phyloP scores from a whole-genome alignment of 2,329 filamentous ascomycete species.

The Colletotrichum noveboracense region DNA sequence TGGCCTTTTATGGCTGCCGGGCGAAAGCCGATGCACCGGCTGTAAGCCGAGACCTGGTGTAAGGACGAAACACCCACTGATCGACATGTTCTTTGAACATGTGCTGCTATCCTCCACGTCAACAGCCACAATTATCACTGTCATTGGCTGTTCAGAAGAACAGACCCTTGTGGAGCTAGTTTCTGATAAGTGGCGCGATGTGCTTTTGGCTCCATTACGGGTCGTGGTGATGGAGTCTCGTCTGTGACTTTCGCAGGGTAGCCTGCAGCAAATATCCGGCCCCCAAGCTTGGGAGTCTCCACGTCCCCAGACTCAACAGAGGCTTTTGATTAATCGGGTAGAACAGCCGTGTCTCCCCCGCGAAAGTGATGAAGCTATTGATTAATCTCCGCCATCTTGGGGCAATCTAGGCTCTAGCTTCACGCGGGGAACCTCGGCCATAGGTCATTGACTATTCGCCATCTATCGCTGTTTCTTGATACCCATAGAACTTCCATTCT shows the following conservation, averaged over 20 bases:
- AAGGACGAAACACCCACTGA: neutral
- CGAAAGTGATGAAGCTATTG: neutral
- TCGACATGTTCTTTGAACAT: neutral
- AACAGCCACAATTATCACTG: neutral
- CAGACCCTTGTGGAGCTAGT: neutral
- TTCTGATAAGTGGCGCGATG: neutral
- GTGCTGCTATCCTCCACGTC: neutral
- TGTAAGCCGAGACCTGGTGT: neutral
- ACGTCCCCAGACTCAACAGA: neutral
- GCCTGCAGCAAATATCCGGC: neutral
- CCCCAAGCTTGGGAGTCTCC: neutral
- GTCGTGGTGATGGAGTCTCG: neutral
- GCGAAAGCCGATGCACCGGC: neutral
- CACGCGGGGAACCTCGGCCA: neutral
- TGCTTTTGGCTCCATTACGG: neutral
- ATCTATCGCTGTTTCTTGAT: neutral
- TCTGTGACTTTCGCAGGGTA: neutral
- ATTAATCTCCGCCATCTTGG: neutral
- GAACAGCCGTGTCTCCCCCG: neutral
- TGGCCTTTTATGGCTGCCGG: neutral
- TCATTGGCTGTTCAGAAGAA: neutral
- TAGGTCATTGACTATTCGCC: neutral
- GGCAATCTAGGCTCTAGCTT: neutral
- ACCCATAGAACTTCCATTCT: rapidly evolving
- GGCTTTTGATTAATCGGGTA: neutral